phyloP scores from a whole-genome alignment of 2,329 filamentous ascomycete species.

The Scedosporium apiospermum region DNA sequence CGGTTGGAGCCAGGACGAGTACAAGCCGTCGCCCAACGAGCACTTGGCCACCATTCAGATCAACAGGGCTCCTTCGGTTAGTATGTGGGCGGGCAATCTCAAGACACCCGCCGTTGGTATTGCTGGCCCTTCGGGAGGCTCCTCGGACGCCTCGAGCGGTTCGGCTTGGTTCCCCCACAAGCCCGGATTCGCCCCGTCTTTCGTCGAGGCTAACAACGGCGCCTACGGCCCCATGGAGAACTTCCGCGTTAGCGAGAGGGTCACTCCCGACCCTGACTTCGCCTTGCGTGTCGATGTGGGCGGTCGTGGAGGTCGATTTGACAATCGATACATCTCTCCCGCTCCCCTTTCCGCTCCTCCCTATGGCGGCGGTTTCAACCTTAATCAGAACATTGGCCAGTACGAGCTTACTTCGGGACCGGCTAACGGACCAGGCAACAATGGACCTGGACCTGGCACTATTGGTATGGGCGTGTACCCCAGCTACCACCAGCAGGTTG shows the following conservation, averaged over 20 bases:
- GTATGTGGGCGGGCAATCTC: constrained; percentile 42
- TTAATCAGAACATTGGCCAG: not conserved
- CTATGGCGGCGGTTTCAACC: not conserved
- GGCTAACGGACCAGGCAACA: not conserved
- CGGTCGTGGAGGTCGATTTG: constrained; percentile 38
- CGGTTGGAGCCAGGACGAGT: not conserved
- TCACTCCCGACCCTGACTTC: constrained; percentile 39
- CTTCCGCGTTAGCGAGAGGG: constrained; percentile 33
- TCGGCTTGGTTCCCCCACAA: constrained; percentile 36
- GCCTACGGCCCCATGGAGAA: constrained; percentile 27
- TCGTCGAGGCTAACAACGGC: constrained; percentile 25
- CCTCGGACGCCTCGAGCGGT: not conserved
- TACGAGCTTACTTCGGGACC: not conserved
- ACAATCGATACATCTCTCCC: constrained; percentile 22
- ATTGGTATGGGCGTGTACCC: constrained; percentile 33
- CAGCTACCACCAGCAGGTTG: constrained; percentile 44
- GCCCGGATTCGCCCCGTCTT: constrained; percentile 23
- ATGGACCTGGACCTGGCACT: not conserved
- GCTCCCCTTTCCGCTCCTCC: not conserved
- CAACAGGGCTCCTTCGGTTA: constrained; percentile 40
- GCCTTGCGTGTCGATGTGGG: constrained; percentile 29
- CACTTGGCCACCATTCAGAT: not conserved
- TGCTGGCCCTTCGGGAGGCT: not conserved
- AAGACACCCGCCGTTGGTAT: not conserved
- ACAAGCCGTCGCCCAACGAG: not conserved